Evolutionary conservation across 257 asterid genomes (phyloP), one percentile per base, ranked within the genome.

Genomic region (Rauvolfia tetraphylla): DNA sequence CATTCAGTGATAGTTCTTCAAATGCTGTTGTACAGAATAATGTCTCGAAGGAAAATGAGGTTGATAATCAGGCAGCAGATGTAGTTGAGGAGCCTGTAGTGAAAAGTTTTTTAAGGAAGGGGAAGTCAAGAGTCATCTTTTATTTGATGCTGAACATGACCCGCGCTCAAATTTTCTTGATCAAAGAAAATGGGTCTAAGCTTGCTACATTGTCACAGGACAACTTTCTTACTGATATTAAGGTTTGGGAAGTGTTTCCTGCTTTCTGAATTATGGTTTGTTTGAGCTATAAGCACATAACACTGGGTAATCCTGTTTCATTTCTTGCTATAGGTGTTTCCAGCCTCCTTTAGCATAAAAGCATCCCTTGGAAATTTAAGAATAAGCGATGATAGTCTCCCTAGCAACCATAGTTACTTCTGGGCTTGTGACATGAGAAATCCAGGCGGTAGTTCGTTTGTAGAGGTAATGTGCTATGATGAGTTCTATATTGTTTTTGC

Each of bases 371-470:
- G 99, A 82, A 95, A 95, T 83, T 93, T 95, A 75, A 89, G 92
- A 83, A 91, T 95, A 72, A 95, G 98, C 46, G 99, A 95, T 83
- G 99, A 95, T 82, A 92, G 96, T 84, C 97, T 95, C 75, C 85
- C 76, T 29, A 82, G 83, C 81, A 87, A 78, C 83, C 98, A 95
- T 84, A 84, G 85, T 83, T 95, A 95, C 85, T 95, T 88, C 87
- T 95, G 98, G 98, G 97, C 97, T 61, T 95, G 99, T 80, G 96
- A 95, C 82, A 95, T 95, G 99, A 90, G 99, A 87, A 89, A 95
- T 86, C 96, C 96, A 15, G 99, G 98, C 73, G 99, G 99, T 73
- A 95, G 84, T 76, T 95, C 99, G 57, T 95, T 95, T 81, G 98
- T 95, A 75, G 97, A 95, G 99, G 99, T 94, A 87, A 56, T 51